Evolutionary conservation across 805 yeast species (phyloP).

Genomic region (Candida odintsovae): DNA sequence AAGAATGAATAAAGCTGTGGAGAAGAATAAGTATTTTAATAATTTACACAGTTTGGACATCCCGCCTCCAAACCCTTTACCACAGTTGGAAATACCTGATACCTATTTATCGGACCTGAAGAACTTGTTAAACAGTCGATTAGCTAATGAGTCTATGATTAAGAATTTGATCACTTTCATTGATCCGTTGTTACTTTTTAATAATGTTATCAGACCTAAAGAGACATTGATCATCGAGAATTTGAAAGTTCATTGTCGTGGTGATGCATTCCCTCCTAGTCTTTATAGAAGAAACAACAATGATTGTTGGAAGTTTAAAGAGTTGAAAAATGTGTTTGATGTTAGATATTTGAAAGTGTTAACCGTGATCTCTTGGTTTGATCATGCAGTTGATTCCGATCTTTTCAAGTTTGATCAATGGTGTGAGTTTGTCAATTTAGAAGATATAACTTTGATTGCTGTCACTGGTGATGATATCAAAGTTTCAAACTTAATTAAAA

Average conservation of each 20-base stretch:
- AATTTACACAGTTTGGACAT: conserved; percentile 14
- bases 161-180: conserved; percentile 28
- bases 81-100: conserved; percentile 24
- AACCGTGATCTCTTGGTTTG: conserved; percentile 39
- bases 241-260: conserved; percentile 35
- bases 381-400: conserved; percentile 27
- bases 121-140: conserved; percentile 22
- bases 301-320: conserved; percentile 12
- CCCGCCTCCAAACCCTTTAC: conserved; percentile 31
- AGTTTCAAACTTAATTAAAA: conserved; percentile 27
- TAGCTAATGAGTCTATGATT: conserved; percentile 18
- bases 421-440: conserved; percentile 28
- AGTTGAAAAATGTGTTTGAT: conserved; percentile 33
- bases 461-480: conserved; percentile 27
- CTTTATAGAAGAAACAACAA: conserved; percentile 21
- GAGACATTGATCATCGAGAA: conserved; percentile 29
- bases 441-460: conserved; percentile 36
- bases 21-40: conserved; percentile 21
- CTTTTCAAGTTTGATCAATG: conserved; percentile 32
- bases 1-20: conserved; percentile 29
- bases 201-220: conserved; percentile 20
- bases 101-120: conserved; percentile 27
- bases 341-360: conserved; percentile 28
- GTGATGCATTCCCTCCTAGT: conserved; percentile 30
- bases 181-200: conserved; percentile 33